Evolutionary conservation across 2,329 filamentous ascomycete species (phyloP).

Genomic region (Orbilia oligospora): DNA sequence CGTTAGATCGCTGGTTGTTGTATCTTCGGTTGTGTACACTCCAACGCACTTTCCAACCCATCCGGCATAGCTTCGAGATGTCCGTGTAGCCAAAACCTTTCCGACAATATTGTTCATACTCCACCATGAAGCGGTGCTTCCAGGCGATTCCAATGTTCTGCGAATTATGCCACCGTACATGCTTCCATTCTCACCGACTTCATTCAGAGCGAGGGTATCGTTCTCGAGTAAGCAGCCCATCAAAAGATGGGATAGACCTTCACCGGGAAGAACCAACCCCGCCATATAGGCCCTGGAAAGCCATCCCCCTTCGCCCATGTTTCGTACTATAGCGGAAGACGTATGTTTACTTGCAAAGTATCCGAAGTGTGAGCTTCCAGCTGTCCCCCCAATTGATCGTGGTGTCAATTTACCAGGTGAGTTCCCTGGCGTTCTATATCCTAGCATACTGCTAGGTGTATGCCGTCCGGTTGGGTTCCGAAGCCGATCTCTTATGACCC

Average conservation of each 20-base stretch:
- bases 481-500: conserved; percentile 70
- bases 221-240: conserved; percentile 78
- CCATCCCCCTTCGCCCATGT: conserved; percentile 76
- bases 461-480: conserved; percentile 62
- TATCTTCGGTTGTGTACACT: conserved; percentile 72
- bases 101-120: conserved; percentile 77
- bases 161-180: conserved; percentile 74
- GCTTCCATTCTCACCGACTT: conserved; percentile 74
- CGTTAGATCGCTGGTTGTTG: conserved; percentile 71
- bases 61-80: conserved; percentile 73
- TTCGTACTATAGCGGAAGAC: conserved; percentile 66
- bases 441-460: conserved; percentile 62
- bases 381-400: conserved; percentile 66
- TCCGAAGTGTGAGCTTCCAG: conserved; percentile 65
- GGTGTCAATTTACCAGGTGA: conserved; percentile 64
- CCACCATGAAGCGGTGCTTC: conserved; percentile 75
- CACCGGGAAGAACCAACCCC: conserved; percentile 76
- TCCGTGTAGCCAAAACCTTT: conserved; percentile 75
- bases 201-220: conserved; percentile 74
- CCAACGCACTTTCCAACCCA: conserved; percentile 75
- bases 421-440: conserved; percentile 63
- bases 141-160: conserved; percentile 70
- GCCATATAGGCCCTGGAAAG: conserved; percentile 78
- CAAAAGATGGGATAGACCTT: conserved; percentile 75
- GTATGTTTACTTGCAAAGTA: conserved; percentile 47